Base-by-base conservation (phyloP, 1,139 yeast genomes). In the Blastobotrys proliferans region DNA sequence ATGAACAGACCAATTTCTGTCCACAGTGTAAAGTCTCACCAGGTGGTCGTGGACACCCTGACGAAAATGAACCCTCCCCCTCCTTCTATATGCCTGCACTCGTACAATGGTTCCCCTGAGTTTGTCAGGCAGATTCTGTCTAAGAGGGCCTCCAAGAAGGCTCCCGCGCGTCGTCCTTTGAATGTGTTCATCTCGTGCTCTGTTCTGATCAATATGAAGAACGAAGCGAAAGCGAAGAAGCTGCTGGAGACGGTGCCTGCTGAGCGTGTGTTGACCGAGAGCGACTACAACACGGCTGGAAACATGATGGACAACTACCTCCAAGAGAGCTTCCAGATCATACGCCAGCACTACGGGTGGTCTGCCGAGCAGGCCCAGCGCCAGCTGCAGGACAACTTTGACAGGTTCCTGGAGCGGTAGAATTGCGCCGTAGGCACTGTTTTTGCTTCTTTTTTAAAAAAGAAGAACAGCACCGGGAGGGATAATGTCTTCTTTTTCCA, bases 21-120 rank as follows among this genome's bases (percentile, higher is more conserved):
- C 0, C 98, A 92, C 58, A 84, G 90, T 51, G 98, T 92, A 2
- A 83, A 81, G 53, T 79, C 83, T 6, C 90, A 82, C 53, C 85
- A 85, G 1, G 57, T 67, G 8, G 57, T 84, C 19, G 77, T 66
- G 44, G 82, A 81, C 9, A 55, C 64, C 77, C 19, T 65, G 53
- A 25, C 37, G 41, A 35, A 38, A 30, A 37, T 46, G 34, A 32
- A 33, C 10, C 43, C 38, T 8, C 49, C 46, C 19, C 60, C 62
- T 11, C 56, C 60, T 1, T 47, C 68, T 1, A 65, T 87, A 0
- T 76, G 87, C 27, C 68, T 90, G 24, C 97, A 90, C 58, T 86
- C 96, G 0, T 90, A 79, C 60, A 77, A 87, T n/a, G 97, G 97
- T 0, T 80, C 94, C 2, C 55, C 70, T 0, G 94, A 87, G 28